phyloP scores from a whole-genome alignment of 495 filamentous ascomycete species.

The Hyaloscypha finlandica region DNA sequence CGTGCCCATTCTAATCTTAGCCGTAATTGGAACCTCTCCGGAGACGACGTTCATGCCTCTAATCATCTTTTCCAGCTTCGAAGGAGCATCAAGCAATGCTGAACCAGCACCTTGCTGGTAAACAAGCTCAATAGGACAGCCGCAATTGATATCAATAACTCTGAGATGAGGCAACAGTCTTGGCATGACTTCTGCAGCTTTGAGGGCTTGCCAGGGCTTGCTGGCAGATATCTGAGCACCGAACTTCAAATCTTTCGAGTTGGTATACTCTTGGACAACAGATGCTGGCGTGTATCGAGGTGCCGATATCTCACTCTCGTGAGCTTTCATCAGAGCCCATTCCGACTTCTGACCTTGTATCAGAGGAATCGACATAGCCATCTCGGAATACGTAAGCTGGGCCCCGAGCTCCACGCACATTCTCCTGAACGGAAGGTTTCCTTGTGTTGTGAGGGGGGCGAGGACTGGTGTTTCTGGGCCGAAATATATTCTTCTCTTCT shows the following conservation, averaged over 20 bases:
- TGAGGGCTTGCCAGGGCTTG: slow-evolving; percentile 84
- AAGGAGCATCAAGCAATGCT: slow-evolving; percentile 82
- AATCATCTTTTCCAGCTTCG: slow-evolving; percentile 87
- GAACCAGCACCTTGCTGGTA: slow-evolving; percentile 86
- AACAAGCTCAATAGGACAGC: slow-evolving; percentile 93
- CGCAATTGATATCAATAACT: slow-evolving; percentile 92
- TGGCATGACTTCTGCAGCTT: slow-evolving; percentile 80
- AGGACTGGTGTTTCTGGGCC: slow-evolving; percentile 88
- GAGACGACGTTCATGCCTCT: slow-evolving; percentile 94
- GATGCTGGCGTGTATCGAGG: slow-evolving; percentile 53
- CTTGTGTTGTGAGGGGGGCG: slow-evolving; percentile 86
- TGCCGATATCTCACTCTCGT: slow-evolving; percentile 73
- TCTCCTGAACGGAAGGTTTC: slow-evolving; percentile 94
- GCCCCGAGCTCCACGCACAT: slow-evolving; percentile 90
- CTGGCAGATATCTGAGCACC: slow-evolving; percentile 90
- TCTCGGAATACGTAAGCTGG: slow-evolving; percentile 94
- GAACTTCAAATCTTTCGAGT: slow-evolving; percentile 80
- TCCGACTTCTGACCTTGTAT: slow-evolving; percentile 90
- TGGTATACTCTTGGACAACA: slow-evolving; percentile 72
- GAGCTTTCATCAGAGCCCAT: slow-evolving; percentile 92
- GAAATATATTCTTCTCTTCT: slow-evolving; percentile 92
- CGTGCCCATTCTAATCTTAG: slow-evolving; percentile 93
- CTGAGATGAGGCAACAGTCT: slow-evolving; percentile 76
- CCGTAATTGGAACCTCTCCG: slow-evolving; percentile 82
- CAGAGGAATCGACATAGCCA: slow-evolving; percentile 90